Evolutionary conservation across 2,329 filamentous ascomycete species (phyloP).

Genomic region (Helminthosporium solani): DNA sequence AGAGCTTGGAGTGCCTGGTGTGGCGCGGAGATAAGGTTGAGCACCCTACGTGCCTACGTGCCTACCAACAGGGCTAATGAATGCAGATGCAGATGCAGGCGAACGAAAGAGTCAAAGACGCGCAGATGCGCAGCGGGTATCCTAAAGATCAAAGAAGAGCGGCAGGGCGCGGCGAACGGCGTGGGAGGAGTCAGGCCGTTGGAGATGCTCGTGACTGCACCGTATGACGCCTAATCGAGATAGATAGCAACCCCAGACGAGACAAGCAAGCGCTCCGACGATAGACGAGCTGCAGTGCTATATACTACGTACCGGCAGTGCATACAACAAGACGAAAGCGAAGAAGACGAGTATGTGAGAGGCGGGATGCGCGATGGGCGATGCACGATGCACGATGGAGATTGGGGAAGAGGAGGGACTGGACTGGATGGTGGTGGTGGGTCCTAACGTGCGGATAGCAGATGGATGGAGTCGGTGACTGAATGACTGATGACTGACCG

Average conservation of each 20-base stretch:
- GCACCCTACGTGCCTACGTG: constrained; percentile 20
- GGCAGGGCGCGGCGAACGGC: constrained; percentile 19
- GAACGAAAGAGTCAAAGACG: background rate
- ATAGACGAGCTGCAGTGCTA: constrained; percentile 15
- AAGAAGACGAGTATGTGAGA: constrained; percentile 5
- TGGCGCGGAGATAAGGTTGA: constrained; percentile 38
- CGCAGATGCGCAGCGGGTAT: constrained; percentile 15
- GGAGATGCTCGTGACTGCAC: constrained; percentile 30
- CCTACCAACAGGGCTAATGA: constrained; percentile 13
- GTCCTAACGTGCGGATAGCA: constrained; percentile 13
- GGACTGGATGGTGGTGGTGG: constrained; percentile 16
- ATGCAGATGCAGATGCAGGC: background rate
- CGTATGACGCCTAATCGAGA: constrained; percentile 28
- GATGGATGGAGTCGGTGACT: constrained; percentile 26
- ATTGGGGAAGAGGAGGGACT: constrained; percentile 1
- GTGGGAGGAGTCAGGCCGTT: constrained; percentile 23
- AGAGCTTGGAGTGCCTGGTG: constrained; percentile 13
- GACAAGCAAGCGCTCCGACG: constrained; percentile 18
- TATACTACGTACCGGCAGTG: no score
- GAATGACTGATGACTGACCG: no score
- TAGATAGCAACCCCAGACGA: constrained; percentile 29
- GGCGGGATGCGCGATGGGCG: constrained; percentile 1
- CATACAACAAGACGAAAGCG: no score
- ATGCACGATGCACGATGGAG: no score
- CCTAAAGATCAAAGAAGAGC: no score